Percentiles rank a stretch among this genome's conserved stretches.
phyloP scores from a whole-genome alignment of 108 stramenopile genomes.

The Cylindrotheca fusiformis region DNA sequence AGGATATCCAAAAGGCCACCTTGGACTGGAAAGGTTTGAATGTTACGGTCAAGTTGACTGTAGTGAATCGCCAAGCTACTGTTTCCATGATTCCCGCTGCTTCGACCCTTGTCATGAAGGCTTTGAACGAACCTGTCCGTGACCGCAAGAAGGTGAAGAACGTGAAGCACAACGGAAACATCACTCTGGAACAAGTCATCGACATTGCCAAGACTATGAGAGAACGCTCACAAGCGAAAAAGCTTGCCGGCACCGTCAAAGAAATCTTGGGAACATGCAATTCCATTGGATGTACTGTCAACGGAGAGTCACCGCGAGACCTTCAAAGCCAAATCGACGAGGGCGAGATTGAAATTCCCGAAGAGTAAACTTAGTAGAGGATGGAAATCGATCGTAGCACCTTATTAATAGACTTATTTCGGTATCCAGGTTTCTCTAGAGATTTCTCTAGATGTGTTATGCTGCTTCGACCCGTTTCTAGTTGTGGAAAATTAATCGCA shows the following conservation, averaged over 20 bases:
- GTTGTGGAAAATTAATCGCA: too few relatives aligned
- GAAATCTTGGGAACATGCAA: slow-evolving; percentile 99
- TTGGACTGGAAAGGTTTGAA: slow-evolving; percentile 99
- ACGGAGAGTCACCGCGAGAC: slow-evolving; percentile 95
- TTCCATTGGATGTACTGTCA: slow-evolving; percentile 99
- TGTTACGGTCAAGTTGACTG: slow-evolving; percentile 99
- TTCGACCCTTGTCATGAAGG: slow-evolving; percentile 99
- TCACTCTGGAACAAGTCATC: slow-evolving; percentile 98
- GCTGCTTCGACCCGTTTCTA: too few relatives aligned
- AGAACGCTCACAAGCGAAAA: slow-evolving; percentile 94
- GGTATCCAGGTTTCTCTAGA: too few relatives aligned
- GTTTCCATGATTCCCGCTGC: slow-evolving; percentile 97
- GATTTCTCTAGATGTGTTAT: too few relatives aligned
- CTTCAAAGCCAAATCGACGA: slow-evolving; percentile 90
- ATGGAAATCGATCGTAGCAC: too few relatives aligned
- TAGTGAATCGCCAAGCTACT: slow-evolving; percentile 99
- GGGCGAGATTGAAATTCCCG: slow-evolving; percentile 92
- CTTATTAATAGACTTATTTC: too few relatives aligned
- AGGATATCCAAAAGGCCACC: slow-evolving; percentile 99
- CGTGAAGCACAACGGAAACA: slow-evolving; percentile 99
- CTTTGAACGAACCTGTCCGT: slow-evolving; percentile 98
- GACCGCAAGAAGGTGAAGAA: slow-evolving; percentile 99
- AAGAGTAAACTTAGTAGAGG: slow-evolving; percentile 88
- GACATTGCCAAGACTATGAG: slow-evolving; percentile 98
- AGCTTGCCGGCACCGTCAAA: slow-evolving; percentile 95